phyloP scores from a whole-genome alignment of 2,329 filamentous ascomycete genomes.

The Pseudogymnoascus sp. region DNA sequence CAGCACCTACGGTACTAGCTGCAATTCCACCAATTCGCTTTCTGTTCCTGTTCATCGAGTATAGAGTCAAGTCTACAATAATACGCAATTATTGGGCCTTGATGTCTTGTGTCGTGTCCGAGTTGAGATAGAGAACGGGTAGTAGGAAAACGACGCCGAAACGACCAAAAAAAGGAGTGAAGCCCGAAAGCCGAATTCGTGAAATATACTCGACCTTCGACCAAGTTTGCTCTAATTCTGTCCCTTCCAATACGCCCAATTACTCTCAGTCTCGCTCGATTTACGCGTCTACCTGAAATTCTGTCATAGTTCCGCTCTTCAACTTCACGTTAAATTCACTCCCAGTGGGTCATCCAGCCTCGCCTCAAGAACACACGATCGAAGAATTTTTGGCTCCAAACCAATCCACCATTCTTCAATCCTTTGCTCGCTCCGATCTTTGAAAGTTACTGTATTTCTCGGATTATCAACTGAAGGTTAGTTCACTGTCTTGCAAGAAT shows the following conservation, averaged over 20 bases:
- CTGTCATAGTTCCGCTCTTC: constrained; percentile 6
- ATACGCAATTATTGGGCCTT: not conserved
- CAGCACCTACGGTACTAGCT: not conserved
- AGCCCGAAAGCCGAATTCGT: not conserved
- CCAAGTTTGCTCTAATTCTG: not conserved
- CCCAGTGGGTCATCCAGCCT: constrained; percentile 9
- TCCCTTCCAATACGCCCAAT: constrained; percentile 7
- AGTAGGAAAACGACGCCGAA: not conserved
- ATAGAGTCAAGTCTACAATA: not conserved
- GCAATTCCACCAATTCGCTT: not conserved
- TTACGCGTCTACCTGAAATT: not conserved
- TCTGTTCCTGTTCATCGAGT: not conserved
- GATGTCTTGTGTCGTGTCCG: constrained; percentile 9
- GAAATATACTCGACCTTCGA: not conserved
- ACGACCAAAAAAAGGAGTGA: not conserved
- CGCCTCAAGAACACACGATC: constrained; percentile 6
- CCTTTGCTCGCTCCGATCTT: constrained; percentile 5
- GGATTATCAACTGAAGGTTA: not conserved
- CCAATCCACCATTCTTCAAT: not conserved
- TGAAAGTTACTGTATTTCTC: constrained; percentile 1
- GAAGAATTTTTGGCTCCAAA: constrained; percentile 5
- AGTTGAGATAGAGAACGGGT: constrained; percentile 9
- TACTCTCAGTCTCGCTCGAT: not conserved
- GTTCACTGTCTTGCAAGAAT: not conserved
- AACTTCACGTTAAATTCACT: constrained; percentile 6